Percentiles rank a stretch among this genome's conserved stretches.
Conservation (phyloP, 805 yeast species). For the Millerozyma acaciae region DNA sequence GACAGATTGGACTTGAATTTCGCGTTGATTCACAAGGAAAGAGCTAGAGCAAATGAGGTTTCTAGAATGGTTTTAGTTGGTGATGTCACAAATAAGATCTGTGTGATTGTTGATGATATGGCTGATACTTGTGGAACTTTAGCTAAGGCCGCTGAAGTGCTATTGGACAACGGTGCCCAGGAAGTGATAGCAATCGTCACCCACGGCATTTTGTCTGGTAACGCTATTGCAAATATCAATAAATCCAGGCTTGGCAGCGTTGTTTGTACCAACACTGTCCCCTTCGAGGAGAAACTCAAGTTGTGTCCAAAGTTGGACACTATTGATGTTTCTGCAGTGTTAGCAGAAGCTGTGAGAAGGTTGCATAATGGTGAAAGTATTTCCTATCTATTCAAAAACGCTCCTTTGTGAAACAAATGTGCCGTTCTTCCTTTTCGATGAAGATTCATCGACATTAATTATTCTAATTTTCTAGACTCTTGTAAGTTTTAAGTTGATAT, state of each 20-base stretch:
- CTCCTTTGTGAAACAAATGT: constrained; percentile 23
- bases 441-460: neutral
- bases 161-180: constrained; percentile 75
- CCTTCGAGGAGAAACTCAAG: constrained; percentile 61
- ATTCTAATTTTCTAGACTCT: neutral
- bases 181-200: constrained; percentile 91
- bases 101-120: constrained; percentile 93
- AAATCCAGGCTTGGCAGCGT: constrained; percentile 64
- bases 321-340: constrained; percentile 78
- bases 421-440: constrained; percentile 1
- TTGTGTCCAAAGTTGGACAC: constrained; percentile 68
- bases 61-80: constrained; percentile 95
- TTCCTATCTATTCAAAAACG: constrained; percentile 76
- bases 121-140: constrained; percentile 98
- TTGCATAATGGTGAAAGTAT: constrained; percentile 95
- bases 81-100: constrained; percentile 78
- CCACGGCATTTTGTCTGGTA: constrained; percentile 88
- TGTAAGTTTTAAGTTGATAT: neutral
- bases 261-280: constrained; percentile 92
- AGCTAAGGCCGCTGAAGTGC: constrained; percentile 88
- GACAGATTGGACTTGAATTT: constrained; percentile 88
- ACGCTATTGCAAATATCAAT: constrained; percentile 71
- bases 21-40: constrained; percentile 94
- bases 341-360: constrained; percentile 93
- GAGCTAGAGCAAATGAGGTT: constrained; percentile 93